Conservation (phyloP, 2,329 filamentous ascomycete species). For the Berkeleyomyces rouxiae region DNA sequence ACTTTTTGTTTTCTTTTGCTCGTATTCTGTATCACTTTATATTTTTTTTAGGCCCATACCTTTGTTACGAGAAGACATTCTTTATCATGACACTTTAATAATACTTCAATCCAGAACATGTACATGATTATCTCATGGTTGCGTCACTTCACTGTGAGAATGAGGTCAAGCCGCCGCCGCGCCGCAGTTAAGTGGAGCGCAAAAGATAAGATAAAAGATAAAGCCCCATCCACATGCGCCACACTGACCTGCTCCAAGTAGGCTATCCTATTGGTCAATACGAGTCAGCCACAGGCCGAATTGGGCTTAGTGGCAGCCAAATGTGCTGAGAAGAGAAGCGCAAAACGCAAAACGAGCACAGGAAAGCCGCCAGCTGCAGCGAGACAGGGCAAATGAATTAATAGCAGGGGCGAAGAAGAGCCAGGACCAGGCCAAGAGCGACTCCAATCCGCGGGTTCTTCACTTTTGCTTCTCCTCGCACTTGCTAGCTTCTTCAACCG, state of each 20-base stretch:
- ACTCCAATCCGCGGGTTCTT: neutral
- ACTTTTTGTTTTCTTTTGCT: neutral
- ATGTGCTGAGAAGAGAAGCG: neutral
- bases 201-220: slow-evolving; percentile 1
- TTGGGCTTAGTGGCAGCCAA: slow-evolving; percentile 1
- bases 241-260: neutral
- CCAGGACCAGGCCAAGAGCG: neutral
- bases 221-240: neutral
- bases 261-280: neutral
- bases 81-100: neutral
- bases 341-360: too few species aligned
- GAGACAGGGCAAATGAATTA: neutral
- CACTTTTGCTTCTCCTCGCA: neutral
- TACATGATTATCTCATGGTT: neutral
- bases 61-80: neutral
- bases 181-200: neutral
- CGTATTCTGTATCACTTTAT: neutral
- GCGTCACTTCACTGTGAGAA: neutral
- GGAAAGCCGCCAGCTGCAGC: neutral
- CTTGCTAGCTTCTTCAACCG: neutral
- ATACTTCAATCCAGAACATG: neutral
- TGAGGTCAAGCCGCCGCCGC: neutral
- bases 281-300: slow-evolving; percentile 1
- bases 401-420: neutral
- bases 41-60: neutral